Base-by-base conservation (phyloP, 2,329 filamentous ascomycete genomes). In the Claviceps maximensis region DNA sequence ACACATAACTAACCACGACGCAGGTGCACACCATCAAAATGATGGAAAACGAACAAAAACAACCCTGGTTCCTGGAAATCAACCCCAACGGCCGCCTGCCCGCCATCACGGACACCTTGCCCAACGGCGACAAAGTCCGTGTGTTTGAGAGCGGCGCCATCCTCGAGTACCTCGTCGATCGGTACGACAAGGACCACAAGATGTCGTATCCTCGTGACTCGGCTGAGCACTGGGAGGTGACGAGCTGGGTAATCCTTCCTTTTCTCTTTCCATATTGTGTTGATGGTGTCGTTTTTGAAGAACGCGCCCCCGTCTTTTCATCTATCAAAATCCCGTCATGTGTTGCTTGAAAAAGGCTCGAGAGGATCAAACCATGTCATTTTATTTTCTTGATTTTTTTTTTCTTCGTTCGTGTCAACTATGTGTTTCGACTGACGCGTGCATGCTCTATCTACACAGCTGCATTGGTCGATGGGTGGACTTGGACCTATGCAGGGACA, bases 1-100 rank as follows among this genome's bases (percentile, higher is more conserved):
- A 23, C 10, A 33, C 31, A 33, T 33, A 10, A 10, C 31, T 33
- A 10, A 33, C 10, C 38, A 10, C n/a, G 17, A 9, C 7, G 4
- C 47, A 75, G 73, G 65, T 71, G 45, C 78, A 84, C 51, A 74
- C 78, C 45, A 82, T 94, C 61, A 77, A 86, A n/a, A 77, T 94
- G 55, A 72, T 67, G 57, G 86, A 86, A 57, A 86, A 89, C 65
- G 77, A 73, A n/a, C 88, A 94, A 62, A 94, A 93, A 65, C 72
- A 91, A 67, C 80, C 80, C 17, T 94, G 87, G 88, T 96, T 91
- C 70, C 78, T 94, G 29, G 82, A 83, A 51, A 94, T 95, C 71
- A 95, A 95, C 70, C 89, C 89, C 58, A 95, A 95, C 67, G 89
- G 89, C 58, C 86, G 89, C 59, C 95, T 95, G 61, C 90, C 89